These are phyloP conservation scores for Backusella tuberculispora DNA, from an alignment of 192 early-diverging fungal species.

Conservation along the genomic window DNA sequence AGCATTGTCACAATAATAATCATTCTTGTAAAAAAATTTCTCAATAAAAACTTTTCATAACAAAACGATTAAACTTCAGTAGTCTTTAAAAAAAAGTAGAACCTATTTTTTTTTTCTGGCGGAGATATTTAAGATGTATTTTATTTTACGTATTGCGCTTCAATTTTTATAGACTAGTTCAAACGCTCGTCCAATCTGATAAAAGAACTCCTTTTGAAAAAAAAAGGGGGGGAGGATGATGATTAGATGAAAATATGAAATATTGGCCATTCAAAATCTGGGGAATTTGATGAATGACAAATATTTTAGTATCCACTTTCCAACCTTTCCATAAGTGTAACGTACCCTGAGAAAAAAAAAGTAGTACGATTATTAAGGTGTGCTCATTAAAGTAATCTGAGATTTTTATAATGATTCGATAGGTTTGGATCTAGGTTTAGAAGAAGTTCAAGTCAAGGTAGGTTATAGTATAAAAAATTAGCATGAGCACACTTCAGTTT, in stretches of 20 bases:
- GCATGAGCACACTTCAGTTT: not conserved
- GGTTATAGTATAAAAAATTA: not conserved
- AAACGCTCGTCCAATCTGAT: not conserved
- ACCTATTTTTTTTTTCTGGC: not conserved
- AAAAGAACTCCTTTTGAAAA: constrained; percentile 5
- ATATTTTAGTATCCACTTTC: not conserved
- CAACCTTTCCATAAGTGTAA: not conserved
- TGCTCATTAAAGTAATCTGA: not conserved
- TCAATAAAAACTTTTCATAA: not conserved
- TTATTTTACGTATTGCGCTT: constrained; percentile 2
- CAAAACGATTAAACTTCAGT: not conserved
- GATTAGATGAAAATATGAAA: constrained; percentile 11
- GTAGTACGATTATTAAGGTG: not conserved
- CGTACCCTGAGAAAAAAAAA: not conserved
- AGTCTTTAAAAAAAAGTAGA: not conserved
- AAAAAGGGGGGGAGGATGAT: not conserved
- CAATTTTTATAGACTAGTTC: not conserved
- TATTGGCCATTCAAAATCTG: constrained; percentile 8
- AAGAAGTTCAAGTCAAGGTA: not conserved
- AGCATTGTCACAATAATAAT: not conserved
- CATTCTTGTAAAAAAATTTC: not conserved
- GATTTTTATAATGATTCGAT: not conserved
- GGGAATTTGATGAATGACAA: constrained; percentile 17
- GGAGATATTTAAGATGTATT: not conserved
- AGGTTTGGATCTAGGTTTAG: constrained; percentile 7